Evolutionary conservation across 331 rosid genomes (phyloP).

Genomic region (Arachis monticola): DNA sequence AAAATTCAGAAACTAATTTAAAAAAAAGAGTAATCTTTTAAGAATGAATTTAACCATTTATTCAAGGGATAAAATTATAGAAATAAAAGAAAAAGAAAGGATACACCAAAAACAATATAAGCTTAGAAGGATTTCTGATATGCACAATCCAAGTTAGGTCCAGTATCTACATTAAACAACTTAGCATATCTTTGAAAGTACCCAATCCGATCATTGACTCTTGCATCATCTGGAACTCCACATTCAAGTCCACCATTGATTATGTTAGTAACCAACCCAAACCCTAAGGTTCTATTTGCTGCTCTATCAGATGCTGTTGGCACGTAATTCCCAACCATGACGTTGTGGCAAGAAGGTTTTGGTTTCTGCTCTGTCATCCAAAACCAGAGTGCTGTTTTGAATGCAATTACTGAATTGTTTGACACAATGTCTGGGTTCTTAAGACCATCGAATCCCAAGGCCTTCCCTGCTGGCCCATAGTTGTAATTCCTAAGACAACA

Average conservation of each 20-base stretch:
- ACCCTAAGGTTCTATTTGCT: slow-evolving; percentile 71
- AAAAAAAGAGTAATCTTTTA: no score
- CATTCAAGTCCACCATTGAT: slow-evolving; percentile 81
- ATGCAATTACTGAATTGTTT: slow-evolving; percentile 59
- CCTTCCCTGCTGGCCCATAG: slow-evolving; percentile 80
- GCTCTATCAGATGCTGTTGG: slow-evolving; percentile 55
- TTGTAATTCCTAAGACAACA: slow-evolving; percentile 62
- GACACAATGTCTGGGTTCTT: slow-evolving; percentile 69
- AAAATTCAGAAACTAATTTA: no score
- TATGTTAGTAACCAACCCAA: slow-evolving; percentile 72
- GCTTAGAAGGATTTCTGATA: slow-evolving; percentile 57
- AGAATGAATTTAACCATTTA: no score
- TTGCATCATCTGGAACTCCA: slow-evolving; percentile 58
- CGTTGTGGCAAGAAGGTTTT: slow-evolving; percentile 74
- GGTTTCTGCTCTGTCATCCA: slow-evolving; percentile 72
- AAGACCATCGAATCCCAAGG: slow-evolving; percentile 73
- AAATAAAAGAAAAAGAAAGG: neutral
- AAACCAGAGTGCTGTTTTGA: slow-evolving; percentile 77
- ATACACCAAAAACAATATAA: neutral
- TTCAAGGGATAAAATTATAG: no score
- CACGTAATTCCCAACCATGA: slow-evolving; percentile 68
- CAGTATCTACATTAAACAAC: slow-evolving; percentile 56
- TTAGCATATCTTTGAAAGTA: slow-evolving; percentile 59
- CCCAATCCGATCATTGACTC: slow-evolving; percentile 67
- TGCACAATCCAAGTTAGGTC: slow-evolving; percentile 64